Conservation (phyloP, 228 moss, liverwort and hornwort genomes). For the Sphagnum fallax region DNA sequence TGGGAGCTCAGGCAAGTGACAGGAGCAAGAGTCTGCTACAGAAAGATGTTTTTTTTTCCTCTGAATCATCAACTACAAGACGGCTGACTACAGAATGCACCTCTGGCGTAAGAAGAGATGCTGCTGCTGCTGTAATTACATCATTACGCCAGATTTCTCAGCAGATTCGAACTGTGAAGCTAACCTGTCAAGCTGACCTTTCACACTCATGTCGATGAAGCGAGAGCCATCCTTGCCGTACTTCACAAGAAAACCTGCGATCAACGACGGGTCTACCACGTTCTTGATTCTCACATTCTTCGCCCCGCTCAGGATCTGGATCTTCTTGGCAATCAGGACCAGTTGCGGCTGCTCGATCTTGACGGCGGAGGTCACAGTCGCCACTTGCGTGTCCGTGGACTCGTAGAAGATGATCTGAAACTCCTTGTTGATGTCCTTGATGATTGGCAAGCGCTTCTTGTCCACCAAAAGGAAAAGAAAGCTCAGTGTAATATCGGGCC, state of each 20-base stretch:
- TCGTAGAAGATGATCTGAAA: conserved; percentile 68
- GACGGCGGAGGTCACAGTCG: conserved; percentile 82
- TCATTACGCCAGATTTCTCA: conserved; percentile 18
- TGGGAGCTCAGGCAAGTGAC: too few relatives aligned
- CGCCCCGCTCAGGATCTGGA: conserved; percentile 73
- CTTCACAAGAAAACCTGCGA: conserved; percentile 88
- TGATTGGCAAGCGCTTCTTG: conserved; percentile 74
- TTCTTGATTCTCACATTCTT: conserved; percentile 95
- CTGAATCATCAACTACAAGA: too few relatives aligned
- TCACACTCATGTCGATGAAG: conserved; percentile 91
- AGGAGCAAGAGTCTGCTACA: too few relatives aligned
- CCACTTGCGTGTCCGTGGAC: conserved; percentile 77
- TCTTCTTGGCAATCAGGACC: conserved; percentile 91
- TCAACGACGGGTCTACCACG: conserved; percentile 70
- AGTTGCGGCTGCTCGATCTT: conserved; percentile 94
- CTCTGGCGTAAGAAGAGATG: too few relatives aligned
- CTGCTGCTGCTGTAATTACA: too few relatives aligned
- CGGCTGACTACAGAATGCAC: too few relatives aligned
- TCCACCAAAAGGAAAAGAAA: conserved; percentile 78
- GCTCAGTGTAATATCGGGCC: conserved; percentile 42
- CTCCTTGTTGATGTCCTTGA: conserved; percentile 71
- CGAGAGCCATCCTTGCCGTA: conserved; percentile 92
- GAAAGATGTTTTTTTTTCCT: too few relatives aligned
- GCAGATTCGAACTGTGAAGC: conserved; percentile 67
- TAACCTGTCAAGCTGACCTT: conserved; percentile 80